A percentile compares a stretch with the other conserved stretches of the same genome.
Evolutionary conservation across 2,329 filamentous ascomycete species (phyloP).

Genomic region (Immersiporthe knoxdaviesiana): DNA sequence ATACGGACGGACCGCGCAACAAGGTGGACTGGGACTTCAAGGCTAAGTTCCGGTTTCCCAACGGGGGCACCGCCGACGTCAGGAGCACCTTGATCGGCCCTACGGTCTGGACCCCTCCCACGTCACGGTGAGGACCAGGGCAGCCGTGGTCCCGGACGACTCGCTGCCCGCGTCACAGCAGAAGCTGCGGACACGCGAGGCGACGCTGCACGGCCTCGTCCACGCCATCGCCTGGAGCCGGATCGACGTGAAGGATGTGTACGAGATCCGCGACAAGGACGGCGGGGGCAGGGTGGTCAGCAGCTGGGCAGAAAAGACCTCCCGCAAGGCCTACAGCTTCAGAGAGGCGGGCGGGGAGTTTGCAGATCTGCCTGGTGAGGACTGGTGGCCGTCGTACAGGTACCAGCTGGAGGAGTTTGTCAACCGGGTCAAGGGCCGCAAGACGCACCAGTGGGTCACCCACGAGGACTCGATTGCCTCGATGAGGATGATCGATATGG

Average conservation of each 20-base stretch:
- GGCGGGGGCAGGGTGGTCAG: slow-evolving; percentile 29
- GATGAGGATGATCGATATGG: slow-evolving; percentile 46
- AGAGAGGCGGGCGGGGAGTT: slow-evolving; percentile 36
- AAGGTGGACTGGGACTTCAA: slow-evolving; percentile 40
- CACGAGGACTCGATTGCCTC: slow-evolving; percentile 41
- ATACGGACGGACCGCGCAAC: slow-evolving; percentile 30
- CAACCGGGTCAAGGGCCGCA: slow-evolving; percentile 45
- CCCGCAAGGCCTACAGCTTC: slow-evolving; percentile 42
- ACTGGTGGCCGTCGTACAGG: slow-evolving; percentile 49
- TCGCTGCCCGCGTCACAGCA: slow-evolving; percentile 32
- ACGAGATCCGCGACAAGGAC: slow-evolving; percentile 34
- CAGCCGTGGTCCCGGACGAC: slow-evolving; percentile 35
- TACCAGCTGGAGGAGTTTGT: slow-evolving; percentile 54
- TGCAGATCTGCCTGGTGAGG: slow-evolving; percentile 36
- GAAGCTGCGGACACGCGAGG: slow-evolving; percentile 34
- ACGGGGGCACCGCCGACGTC: slow-evolving; percentile 38
- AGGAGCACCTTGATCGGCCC: slow-evolving; percentile 35
- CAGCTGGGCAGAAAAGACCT: slow-evolving; percentile 33
- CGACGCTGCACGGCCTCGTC: slow-evolving; percentile 37
- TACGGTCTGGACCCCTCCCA: slow-evolving; percentile 31
- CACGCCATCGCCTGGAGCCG: slow-evolving; percentile 38
- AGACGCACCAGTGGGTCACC: slow-evolving; percentile 42
- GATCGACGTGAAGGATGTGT: slow-evolving; percentile 42
- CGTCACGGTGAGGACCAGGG: slow-evolving; percentile 32
- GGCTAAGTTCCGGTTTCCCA: slow-evolving; percentile 44